Base-by-base conservation (phyloP, 2,329 filamentous ascomycete genomes). In the Phoma sp. region DNA sequence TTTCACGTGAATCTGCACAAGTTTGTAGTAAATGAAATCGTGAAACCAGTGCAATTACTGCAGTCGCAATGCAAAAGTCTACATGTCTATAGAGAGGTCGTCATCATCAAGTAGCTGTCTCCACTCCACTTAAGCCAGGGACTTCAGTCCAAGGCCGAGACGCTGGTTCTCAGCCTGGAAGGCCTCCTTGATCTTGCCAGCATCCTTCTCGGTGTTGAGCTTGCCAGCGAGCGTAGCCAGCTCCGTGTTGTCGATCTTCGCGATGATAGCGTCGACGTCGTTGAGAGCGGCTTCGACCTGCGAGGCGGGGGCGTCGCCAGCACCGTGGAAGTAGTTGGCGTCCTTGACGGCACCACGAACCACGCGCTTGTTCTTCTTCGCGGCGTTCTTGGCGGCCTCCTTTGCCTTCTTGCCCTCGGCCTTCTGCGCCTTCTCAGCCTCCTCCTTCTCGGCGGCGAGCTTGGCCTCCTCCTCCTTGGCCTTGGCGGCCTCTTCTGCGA, bases 321-420 rank as follows among this genome's bases (percentile, higher is more conserved):
- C 80, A 19, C 81, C 81, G 53, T 82, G 84, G 77, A 99, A 97
- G 87, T 99, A 99, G 84, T 97, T 97, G 71, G 91, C 93, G 66
- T 99, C 95, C 85, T 99, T 99, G 79, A 94, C 90, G 63, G 91
- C 92, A 60, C 87, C 88, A 78, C 96, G 92, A 69, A 99, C 88
- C 43, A 98, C 90, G 83, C 95, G 92, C 86, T 97, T 97, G 86
- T 99, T 99, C 90, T 99, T 99, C 90, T 99, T 99, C 71, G 95
- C 90, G 13, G 95, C 95, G 73, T 92, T 97, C 88, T 99, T 99
- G 55, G 95, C 95, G 2, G 94, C 94, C 80, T 99, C 95, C 84
- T 98, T 99, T 58, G 90, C 89, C 85, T 99, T 99, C 87, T 98
- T 99, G 71, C 81, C 81, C 61, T 89, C 85, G 66, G 94, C 92